Conservation (phyloP, 1,284 basidiomycete species). For the Heliocybe sulcata region DNA sequence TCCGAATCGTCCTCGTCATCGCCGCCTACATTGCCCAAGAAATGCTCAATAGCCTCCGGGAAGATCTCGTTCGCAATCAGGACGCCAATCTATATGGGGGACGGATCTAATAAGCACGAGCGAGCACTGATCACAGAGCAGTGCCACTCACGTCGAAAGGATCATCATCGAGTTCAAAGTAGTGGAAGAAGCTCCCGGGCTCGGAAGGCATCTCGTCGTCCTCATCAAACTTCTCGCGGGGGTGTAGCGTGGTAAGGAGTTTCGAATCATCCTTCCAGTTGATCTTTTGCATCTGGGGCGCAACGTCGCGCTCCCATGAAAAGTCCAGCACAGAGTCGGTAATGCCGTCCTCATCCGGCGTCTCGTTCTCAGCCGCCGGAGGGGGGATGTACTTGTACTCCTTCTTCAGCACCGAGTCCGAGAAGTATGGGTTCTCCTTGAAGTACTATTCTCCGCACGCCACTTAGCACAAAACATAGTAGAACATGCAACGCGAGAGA, state of each 20-base stretch:
- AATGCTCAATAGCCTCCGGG: constrained; percentile 71
- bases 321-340: constrained; percentile 43
- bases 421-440: constrained; percentile 79
- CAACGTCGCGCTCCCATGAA: constrained; percentile 67
- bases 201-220: constrained; percentile 55
- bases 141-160: constrained; percentile 50
- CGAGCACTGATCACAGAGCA: not conserved
- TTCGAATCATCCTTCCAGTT: constrained; percentile 78
- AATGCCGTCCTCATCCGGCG: constrained; percentile 9
- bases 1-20: constrained; percentile 61
- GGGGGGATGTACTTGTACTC: constrained; percentile 67
- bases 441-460: constrained; percentile 45
- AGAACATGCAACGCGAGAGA: not conserved
- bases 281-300: constrained; percentile 57
- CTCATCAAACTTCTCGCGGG: constrained; percentile 51
- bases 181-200: constrained; percentile 83
- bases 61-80: constrained; percentile 71
- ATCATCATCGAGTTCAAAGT: constrained; percentile 65
- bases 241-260: constrained; percentile 72
- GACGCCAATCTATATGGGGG: constrained; percentile 49
- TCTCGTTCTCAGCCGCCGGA: constrained; percentile 35
- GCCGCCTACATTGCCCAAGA: constrained; percentile 54
- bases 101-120: constrained; percentile 8
- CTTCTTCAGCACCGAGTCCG: constrained; percentile 67
- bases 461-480: constrained; percentile 4